phyloP scores from a whole-genome alignment of 129 eudicot species.

The Smallanthus sonchifolius region DNA sequence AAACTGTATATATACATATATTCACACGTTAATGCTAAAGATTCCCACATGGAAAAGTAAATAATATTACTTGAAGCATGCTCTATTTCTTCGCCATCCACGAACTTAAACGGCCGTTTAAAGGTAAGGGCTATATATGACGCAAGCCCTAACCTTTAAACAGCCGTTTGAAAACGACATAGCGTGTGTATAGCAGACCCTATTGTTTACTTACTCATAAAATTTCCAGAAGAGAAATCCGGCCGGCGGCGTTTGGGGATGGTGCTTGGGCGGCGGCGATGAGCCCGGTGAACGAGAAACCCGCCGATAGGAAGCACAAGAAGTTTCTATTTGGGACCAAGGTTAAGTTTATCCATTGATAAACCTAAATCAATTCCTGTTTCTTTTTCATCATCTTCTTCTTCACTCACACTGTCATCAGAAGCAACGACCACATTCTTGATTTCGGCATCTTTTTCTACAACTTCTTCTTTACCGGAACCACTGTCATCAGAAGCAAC shows the following conservation, averaged over 20 bases:
- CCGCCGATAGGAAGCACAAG: constrained; percentile 50
- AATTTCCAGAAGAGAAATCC: constrained; percentile 24
- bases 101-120: no score
- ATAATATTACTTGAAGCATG: not conserved
- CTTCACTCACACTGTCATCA: not conserved
- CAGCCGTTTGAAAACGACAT: not conserved
- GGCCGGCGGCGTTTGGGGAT: constrained; percentile 16
- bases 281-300: constrained; percentile 40
- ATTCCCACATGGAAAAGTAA: not conserved
- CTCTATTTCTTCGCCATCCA: no score
- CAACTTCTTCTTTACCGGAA: not conserved
- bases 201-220: constrained; percentile 18
- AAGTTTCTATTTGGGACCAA: constrained; percentile 50
- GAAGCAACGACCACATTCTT: not conserved
- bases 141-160: no score
- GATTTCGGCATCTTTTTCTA: not conserved
- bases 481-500: not conserved
- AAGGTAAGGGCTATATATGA: no score
- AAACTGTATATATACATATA: constrained; percentile 24
- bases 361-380: constrained; percentile 19
- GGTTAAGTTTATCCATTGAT: constrained; percentile 33
- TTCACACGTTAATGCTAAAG: not conserved
- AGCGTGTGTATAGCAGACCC: no score
- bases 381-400: not conserved
- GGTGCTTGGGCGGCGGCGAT: not conserved